Evolutionary conservation across 129 eudicot species (phyloP).

Genomic region (Lonicera japonica): DNA sequence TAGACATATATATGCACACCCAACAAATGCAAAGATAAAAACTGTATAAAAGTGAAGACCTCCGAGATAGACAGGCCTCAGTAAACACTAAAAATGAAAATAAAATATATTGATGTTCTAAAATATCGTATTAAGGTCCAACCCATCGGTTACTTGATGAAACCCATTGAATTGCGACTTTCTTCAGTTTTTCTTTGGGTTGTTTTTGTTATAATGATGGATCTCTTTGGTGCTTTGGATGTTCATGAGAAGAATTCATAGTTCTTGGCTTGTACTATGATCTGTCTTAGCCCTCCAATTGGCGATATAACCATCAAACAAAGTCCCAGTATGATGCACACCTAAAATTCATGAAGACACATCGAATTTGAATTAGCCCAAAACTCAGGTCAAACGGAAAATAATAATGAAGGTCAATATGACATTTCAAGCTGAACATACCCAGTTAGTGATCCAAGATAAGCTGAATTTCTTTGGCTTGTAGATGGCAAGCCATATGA

Average conservation of each 20-base stretch:
- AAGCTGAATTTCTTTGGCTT: slow-evolving; percentile 59
- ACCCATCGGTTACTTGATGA: neutral
- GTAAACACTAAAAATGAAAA: no score
- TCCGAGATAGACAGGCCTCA: no score
- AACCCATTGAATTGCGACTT: neutral
- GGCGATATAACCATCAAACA: slow-evolving; percentile 65
- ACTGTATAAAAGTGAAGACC: neutral
- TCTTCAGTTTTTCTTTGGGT: slow-evolving; percentile 11
- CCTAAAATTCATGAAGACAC: slow-evolving; percentile 29
- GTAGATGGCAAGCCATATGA: slow-evolving; percentile 73
- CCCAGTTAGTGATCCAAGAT: slow-evolving; percentile 81
- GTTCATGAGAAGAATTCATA: slow-evolving; percentile 61
- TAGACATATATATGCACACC: slow-evolving; percentile 16
- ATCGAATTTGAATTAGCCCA: neutral
- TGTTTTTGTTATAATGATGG: neutral
- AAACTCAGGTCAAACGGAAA: neutral
- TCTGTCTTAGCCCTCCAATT: slow-evolving; percentile 71
- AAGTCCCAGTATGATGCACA: slow-evolving; percentile 65
- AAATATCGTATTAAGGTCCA: slow-evolving; percentile 2
- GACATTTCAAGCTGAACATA: slow-evolving; percentile 18
- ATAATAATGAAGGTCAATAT: neutral
- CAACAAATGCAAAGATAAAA: neutral
- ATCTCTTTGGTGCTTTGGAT: neutral
- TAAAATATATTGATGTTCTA: slow-evolving; percentile 4
- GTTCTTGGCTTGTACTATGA: slow-evolving; percentile 56